Evolutionary conservation across 2,329 filamentous ascomycete species (phyloP).

Genomic region (Cladosporium sp.): DNA sequence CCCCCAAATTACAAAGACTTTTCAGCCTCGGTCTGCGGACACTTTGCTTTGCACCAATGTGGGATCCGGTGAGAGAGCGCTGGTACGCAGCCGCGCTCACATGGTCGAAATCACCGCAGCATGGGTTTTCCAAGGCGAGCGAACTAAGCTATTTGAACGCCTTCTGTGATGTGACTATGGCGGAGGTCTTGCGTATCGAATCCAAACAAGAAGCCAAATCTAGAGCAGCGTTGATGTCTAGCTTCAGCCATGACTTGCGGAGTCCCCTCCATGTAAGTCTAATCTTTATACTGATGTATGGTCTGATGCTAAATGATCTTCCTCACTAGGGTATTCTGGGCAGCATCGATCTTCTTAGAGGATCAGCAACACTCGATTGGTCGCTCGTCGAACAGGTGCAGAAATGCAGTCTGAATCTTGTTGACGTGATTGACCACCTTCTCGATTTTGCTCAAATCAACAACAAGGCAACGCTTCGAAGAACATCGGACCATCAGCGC

Average conservation of each 20-base stretch:
- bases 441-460: constrained; percentile 46
- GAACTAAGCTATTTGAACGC: constrained; percentile 42
- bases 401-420: constrained; percentile 39
- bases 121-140: constrained; percentile 42
- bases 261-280: constrained; percentile 37
- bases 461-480: constrained; percentile 38
- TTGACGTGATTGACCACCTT: constrained; percentile 37
- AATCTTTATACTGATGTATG: background rate
- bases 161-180: constrained; percentile 46
- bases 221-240: constrained; percentile 56
- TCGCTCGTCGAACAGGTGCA: constrained; percentile 23
- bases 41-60: constrained; percentile 53
- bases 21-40: constrained; percentile 49
- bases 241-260: constrained; percentile 54
- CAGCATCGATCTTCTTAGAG: constrained; percentile 45
- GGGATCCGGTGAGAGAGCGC: constrained; percentile 46
- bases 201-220: constrained; percentile 45
- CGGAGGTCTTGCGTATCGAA: constrained; percentile 42
- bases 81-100: constrained; percentile 39
- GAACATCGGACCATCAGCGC: background rate
- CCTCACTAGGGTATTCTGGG: constrained; percentile 44
- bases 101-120: constrained; percentile 48
- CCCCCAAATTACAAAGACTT: constrained; percentile 28
- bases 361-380: constrained; percentile 34
- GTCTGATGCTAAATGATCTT: background rate